phyloP scores from a whole-genome alignment of 2,329 filamentous ascomycete species.

The Endocalyx cinctus region DNA sequence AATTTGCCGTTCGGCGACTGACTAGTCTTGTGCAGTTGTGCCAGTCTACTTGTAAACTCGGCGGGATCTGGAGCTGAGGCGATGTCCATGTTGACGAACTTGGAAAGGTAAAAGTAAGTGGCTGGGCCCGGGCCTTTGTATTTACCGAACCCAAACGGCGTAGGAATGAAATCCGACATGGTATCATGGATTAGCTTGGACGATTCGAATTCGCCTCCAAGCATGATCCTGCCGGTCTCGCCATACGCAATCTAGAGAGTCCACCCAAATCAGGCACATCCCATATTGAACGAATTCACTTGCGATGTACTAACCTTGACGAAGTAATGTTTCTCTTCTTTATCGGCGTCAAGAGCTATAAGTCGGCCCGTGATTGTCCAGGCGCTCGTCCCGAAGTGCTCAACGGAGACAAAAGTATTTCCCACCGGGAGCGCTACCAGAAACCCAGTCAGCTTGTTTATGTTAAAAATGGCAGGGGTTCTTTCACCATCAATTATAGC shows the following conservation, averaged over 20 bases:
- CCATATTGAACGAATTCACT: too few relatives aligned
- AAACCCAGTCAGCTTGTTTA: background rate
- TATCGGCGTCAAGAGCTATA: background rate
- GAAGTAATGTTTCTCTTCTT: background rate
- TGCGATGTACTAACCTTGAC: background rate
- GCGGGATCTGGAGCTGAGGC: constrained; percentile 3
- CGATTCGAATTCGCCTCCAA: constrained; percentile 12
- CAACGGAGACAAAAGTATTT: background rate
- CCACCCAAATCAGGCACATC: too few relatives aligned
- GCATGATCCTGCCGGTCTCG: constrained; percentile 8
- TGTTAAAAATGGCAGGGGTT: background rate
- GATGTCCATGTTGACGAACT: constrained; percentile 17
- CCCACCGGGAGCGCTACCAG: background rate
- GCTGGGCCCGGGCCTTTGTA: constrained; percentile 2
- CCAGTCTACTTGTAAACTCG: background rate
- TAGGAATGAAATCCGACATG: constrained; percentile 6
- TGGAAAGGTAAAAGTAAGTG: constrained; percentile 15
- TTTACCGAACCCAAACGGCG: constrained; percentile 7
- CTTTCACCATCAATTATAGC: background rate
- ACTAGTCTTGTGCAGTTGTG: constrained; percentile 1
- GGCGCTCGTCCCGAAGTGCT: background rate
- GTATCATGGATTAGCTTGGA: constrained; percentile 6
- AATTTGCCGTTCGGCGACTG: constrained; percentile 1
- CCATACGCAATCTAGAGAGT: constrained; percentile 3
- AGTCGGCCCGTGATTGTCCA: background rate